Evolutionary conservation across 257 asterid genomes (phyloP).

Genomic region (Solanum raphanifolium): DNA sequence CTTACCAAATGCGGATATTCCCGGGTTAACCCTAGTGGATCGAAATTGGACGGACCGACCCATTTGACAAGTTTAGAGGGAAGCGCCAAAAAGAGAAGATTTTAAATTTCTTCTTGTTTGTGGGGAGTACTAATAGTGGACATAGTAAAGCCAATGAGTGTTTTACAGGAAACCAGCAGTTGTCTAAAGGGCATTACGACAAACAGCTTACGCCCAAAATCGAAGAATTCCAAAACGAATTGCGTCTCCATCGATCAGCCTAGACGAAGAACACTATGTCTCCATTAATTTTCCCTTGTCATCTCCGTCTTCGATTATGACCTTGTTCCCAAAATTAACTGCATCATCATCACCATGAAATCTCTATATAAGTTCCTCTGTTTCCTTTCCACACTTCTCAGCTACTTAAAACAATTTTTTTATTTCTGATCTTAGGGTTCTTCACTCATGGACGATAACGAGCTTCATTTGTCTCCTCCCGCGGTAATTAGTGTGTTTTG

Average conservation of each 20-base stretch:
- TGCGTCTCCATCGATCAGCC: too few relatives aligned
- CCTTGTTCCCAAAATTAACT: not conserved
- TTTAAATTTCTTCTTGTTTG: not conserved
- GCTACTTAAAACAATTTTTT: not conserved
- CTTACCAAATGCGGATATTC: too few relatives aligned
- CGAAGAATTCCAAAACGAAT: not conserved
- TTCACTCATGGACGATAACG: not conserved
- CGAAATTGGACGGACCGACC: too few relatives aligned
- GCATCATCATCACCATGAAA: not conserved
- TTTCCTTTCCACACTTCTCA: not conserved
- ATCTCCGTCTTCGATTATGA: not conserved
- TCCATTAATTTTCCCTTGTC: not conserved
- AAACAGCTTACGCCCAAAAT: too few relatives aligned
- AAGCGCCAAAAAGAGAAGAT: not conserved
- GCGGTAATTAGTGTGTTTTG: not conserved
- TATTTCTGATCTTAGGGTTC: not conserved
- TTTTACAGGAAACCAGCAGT: too few relatives aligned
- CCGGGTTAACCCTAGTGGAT: too few relatives aligned
- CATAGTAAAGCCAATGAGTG: too few relatives aligned
- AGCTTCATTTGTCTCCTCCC: not conserved
- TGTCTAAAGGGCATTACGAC: too few relatives aligned
- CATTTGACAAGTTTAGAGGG: too few relatives aligned
- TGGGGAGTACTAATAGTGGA: too few relatives aligned
- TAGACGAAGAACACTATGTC: not conserved
- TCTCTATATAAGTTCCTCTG: not conserved